Percentiles rank a stretch among this genome's conserved stretches.
Conservation (phyloP, 2,329 filamentous ascomycete genomes). For the Zalaria obscura region DNA sequence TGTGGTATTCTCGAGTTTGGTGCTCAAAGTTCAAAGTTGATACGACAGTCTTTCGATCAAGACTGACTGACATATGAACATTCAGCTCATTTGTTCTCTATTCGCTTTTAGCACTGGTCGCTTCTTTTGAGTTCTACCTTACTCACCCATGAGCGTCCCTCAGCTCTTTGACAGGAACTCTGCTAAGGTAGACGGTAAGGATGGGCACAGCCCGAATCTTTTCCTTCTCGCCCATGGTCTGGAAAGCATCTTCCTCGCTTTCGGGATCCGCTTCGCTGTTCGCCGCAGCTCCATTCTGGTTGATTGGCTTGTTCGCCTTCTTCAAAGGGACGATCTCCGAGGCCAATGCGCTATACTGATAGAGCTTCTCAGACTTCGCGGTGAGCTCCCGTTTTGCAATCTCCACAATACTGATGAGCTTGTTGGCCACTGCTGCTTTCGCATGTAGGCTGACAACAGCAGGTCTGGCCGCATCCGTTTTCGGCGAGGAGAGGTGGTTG, state of each 20-base stretch:
- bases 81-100: too few relatives aligned
- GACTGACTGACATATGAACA: too few relatives aligned
- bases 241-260: conserved; percentile 31
- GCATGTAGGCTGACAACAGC: conserved; percentile 25
- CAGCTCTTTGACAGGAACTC: conserved; percentile 40
- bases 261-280: conserved; percentile 10
- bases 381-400: conserved; percentile 31
- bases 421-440: conserved; percentile 33
- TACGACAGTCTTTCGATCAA: too few relatives aligned
- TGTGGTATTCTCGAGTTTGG: too few relatives aligned
- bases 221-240: conserved; percentile 38
- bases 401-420: conserved; percentile 55
- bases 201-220: conserved; percentile 35
- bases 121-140: too few relatives aligned
- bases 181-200: conserved; percentile 47
- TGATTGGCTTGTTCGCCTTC: conserved; percentile 6
- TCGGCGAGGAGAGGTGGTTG: conserved; percentile 7
- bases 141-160: conserved; percentile 29
- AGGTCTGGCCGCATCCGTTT: conserved; percentile 14
- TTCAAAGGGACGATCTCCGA: conserved; percentile 12
- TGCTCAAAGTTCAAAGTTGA: too few relatives aligned
- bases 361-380: conserved; percentile 30
- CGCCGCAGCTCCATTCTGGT: conserved; percentile 1
- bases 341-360: conserved; percentile 17
- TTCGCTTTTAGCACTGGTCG: too few relatives aligned